Base-by-base conservation (phyloP, 1,284 basidiomycete genomes). In the Marasmius tenuissimus region DNA sequence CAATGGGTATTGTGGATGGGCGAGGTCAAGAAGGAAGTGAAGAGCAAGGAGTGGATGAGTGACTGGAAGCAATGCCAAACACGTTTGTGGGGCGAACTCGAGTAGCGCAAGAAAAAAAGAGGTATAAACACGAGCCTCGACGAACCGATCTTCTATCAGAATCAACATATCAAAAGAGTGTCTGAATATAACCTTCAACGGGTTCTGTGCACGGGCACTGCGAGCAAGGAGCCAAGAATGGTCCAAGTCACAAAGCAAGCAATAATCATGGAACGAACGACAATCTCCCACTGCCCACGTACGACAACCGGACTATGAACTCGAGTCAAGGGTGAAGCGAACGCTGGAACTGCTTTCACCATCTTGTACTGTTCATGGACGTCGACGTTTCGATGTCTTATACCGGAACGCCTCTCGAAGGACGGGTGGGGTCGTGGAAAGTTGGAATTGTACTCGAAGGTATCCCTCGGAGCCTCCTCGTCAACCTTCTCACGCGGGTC, bases 221-320 rank as follows among this genome's bases (percentile, higher is more conserved):
- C 67, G 27, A 68, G 47, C 16, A 68, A 57, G 12, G 51, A 51
- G 2, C 65, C 67, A 27, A 68, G 49, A 9, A 65, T 34, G 27
- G 61, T 37, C 62, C 64, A 65, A 45, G 54, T 61, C 12, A 65
- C 48, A 27, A 68, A 20, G 40, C 61, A 60, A 9, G 67, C 65
- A 20, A 67, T 65, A 4, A 63, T 27, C 62, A 64, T 63, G 45
- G 78, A 81, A 40, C 80, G 73, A 33, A 79, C 71, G 16, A 82
- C 80, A 53, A 85, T 86, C 74, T 92, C 90, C 91, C 91, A 93
- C 68, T 93, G 91, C 4, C 85, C 89, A 12, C 91, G 80, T 58
- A 84, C 81, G 54, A 92, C 83, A 58, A 88, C 78, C n/a, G 88
- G 87, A 64, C 82, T 89, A 53, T 89, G 78, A 34, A 92, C 78